A percentile compares a stretch with the other conserved stretches of the same genome.
phyloP scores from a whole-genome alignment of 352 stramenopile genomes.

The Globisporangium carolinianum region DNA sequence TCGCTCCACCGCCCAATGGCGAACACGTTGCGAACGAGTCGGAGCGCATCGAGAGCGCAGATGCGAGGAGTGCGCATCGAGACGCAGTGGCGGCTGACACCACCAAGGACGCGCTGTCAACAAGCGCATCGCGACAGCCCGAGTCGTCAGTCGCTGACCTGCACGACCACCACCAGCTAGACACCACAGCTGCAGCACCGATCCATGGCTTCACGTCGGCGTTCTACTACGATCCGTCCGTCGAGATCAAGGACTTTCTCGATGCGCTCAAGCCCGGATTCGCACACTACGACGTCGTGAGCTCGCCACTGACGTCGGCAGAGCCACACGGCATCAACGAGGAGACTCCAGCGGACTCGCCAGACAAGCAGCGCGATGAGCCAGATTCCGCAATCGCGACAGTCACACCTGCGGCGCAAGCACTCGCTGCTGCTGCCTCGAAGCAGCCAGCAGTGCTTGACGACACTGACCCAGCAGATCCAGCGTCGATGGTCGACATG shows the following conservation, averaged over 20 bases:
- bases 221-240: constrained; percentile 12
- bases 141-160: not conserved
- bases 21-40: not conserved
- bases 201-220: constrained; percentile 12
- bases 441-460: too few relatives aligned
- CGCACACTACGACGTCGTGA: not conserved
- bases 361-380: not conserved
- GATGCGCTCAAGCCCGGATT: constrained; percentile 4
- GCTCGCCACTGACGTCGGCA: not conserved
- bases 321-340: not conserved
- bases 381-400: too few relatives aligned
- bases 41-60: not conserved
- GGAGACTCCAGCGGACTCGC: not conserved
- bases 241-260: constrained; percentile 13
- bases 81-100: too few relatives aligned
- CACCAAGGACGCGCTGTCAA: not conserved
- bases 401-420: not conserved
- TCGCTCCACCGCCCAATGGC: not conserved
- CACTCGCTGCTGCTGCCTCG: not conserved
- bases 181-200: not conserved
- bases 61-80: not conserved
- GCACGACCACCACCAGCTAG: not conserved
- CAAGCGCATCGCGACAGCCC: not conserved
- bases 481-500: not conserved
- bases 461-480: not conserved